A percentile compares a stretch with the other conserved stretches of the same genome.
Evolutionary conservation across 805 yeast species (phyloP).

Genomic region (Ogataea siamensis): DNA sequence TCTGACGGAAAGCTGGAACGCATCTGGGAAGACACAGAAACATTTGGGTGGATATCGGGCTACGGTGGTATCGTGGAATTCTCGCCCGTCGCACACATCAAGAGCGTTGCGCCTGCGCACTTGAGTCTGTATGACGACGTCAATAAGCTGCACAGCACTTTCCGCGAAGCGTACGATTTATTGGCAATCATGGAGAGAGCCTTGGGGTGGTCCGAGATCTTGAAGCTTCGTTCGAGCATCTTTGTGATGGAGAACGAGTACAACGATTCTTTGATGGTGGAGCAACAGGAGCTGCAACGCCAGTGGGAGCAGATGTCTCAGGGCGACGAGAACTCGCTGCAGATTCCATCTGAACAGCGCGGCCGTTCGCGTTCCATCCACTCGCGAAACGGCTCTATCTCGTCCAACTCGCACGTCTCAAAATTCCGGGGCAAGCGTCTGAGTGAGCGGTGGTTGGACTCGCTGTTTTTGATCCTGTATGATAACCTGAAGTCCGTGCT

Average conservation of each 20-base stretch:
- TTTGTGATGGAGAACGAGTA: conserved; percentile 83
- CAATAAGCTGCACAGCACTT: conserved; percentile 47
- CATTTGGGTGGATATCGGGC: conserved; percentile 34
- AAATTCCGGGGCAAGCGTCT: conserved; percentile 46
- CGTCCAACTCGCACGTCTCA: conserved; percentile 26
- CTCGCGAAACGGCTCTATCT: conserved; percentile 22
- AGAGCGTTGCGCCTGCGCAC: conserved; percentile 46
- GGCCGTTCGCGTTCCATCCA: conserved; percentile 21
- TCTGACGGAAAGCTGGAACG: conserved; percentile 49
- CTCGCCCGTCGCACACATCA: conserved; percentile 35
- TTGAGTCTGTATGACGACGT: conserved; percentile 50
- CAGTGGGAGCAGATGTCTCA: conserved; percentile 8
- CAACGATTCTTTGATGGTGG: conserved; percentile 23
- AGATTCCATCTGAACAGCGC: conserved; percentile 4
- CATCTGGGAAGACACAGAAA: conserved; percentile 44
- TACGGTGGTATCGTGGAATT: conserved; percentile 35
- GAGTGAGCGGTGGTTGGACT: conserved; percentile 74
- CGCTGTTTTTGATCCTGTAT: conserved; percentile 60
- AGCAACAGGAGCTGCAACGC: conserved; percentile 17
- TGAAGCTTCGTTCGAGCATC: conserved; percentile 61
- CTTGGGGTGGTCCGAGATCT: conserved; percentile 80
- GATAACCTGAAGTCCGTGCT: conserved; percentile 79
- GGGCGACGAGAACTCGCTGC: conserved; percentile 4
- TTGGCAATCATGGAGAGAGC: conserved; percentile 64
- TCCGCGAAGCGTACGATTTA: conserved; percentile 61